phyloP scores from a whole-genome alignment of 257 asterid species.

The Nicotiana tabacum region DNA sequence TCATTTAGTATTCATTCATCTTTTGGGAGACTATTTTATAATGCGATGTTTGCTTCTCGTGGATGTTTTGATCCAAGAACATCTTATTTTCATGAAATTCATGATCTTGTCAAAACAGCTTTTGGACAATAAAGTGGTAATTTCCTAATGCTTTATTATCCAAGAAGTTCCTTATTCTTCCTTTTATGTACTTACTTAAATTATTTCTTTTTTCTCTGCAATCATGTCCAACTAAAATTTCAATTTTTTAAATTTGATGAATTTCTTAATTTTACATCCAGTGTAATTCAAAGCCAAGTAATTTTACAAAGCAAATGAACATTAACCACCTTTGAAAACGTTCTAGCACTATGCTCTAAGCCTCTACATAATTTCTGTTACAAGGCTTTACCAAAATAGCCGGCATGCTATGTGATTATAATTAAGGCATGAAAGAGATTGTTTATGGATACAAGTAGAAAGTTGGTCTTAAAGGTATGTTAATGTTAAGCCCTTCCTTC shows the following conservation, averaged over 20 bases:
- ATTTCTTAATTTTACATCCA: not conserved
- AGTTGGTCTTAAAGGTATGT: no score
- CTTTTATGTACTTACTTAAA: not conserved
- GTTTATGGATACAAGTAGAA: no score
- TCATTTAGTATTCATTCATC: not conserved
- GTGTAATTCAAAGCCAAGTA: not conserved
- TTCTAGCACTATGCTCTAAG: no score
- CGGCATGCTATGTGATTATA: no score
- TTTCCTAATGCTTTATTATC: not conserved
- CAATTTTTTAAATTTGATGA: conserved; percentile 8
- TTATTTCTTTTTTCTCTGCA: not conserved
- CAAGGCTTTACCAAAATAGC: no score
- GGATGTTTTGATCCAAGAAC: not conserved
- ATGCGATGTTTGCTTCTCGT: not conserved
- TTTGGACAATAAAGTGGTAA: not conserved
- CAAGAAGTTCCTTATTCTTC: not conserved
- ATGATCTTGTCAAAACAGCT: not conserved
- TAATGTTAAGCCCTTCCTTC: no score
- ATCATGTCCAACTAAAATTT: not conserved
- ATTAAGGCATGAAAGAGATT: no score
- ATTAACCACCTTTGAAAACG: no score
- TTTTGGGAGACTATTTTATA: not conserved
- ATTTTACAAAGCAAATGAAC: not conserved
- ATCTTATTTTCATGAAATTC: not conserved
- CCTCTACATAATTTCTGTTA: no score